phyloP scores from a whole-genome alignment of 139 green algal genomes.

The Coccomyxa sp. region DNA sequence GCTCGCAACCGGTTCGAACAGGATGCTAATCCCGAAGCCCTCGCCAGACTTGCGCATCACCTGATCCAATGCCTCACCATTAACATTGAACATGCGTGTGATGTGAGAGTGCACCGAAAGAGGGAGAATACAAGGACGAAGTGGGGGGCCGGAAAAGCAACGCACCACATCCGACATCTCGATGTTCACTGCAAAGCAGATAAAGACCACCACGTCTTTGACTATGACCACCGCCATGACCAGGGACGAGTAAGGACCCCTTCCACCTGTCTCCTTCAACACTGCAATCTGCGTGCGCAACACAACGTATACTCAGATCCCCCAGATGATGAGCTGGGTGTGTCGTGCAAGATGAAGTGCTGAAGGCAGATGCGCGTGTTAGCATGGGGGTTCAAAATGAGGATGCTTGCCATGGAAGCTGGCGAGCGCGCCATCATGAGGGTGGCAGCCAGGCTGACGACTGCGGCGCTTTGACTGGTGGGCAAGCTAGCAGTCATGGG shows the following conservation, averaged over 20 bases:
- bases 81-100: too few species aligned
- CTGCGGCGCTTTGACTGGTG: slow-evolving; percentile 1
- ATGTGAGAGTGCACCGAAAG: too few species aligned
- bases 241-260: slow-evolving; percentile 72
- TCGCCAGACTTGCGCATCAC: neutral
- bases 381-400: neutral
- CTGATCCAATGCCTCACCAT: neutral
- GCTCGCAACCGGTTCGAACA: slow-evolving; percentile 31
- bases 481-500: slow-evolving; percentile 14
- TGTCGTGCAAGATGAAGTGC: too few species aligned
- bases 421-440: slow-evolving; percentile 82
- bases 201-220: slow-evolving; percentile 90
- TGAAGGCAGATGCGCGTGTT: neutral
- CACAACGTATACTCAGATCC: neutral
- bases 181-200: slow-evolving; percentile 78
- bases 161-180: slow-evolving; percentile 48
- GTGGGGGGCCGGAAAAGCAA: too few species aligned
- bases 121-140: too few species aligned
- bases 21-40: neutral
- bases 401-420: slow-evolving; percentile 41
- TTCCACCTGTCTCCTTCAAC: slow-evolving; percentile 73
- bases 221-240: slow-evolving; percentile 83
- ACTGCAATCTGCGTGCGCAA: slow-evolving; percentile 67
- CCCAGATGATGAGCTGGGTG: neutral
- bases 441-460: slow-evolving; percentile 62